Percentiles rank a stretch among this genome's conserved stretches.
Evolutionary conservation across 2,329 filamentous ascomycete species (phyloP).

Genomic region (Paracorniculantispora psalliotae): DNA sequence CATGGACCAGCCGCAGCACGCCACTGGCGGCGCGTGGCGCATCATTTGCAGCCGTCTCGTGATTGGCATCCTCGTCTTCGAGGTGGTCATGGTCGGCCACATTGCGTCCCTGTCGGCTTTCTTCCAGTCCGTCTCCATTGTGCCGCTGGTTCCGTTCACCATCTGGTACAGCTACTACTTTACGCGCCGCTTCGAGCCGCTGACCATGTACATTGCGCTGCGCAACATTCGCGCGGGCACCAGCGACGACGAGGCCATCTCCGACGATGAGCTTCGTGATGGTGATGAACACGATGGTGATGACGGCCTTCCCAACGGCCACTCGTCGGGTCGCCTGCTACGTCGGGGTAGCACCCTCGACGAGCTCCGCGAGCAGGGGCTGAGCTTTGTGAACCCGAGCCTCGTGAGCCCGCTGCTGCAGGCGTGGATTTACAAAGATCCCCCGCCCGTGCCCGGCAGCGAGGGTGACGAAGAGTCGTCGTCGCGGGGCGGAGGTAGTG

Average conservation of each 20-base stretch:
- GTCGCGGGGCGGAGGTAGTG: too few species aligned
- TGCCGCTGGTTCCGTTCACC: constrained; percentile 73
- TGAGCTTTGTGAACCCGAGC: constrained; percentile 72
- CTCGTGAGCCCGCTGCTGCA: constrained; percentile 63
- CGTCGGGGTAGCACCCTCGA: constrained; percentile 63
- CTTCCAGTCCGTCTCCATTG: constrained; percentile 64
- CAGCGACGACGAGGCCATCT: constrained; percentile 31
- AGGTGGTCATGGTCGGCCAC: constrained; percentile 84
- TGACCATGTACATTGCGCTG: constrained; percentile 89
- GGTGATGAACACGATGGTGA: constrained; percentile 24
- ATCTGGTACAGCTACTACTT: constrained; percentile 89
- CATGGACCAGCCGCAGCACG: constrained; percentile 95
- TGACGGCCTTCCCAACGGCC: background rate
- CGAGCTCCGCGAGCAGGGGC: constrained; percentile 64
- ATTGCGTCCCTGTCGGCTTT: constrained; percentile 72
- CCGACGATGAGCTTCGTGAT: constrained; percentile 41
- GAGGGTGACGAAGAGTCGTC: constrained; percentile 19
- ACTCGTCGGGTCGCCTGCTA: constrained; percentile 32
- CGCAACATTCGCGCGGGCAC: constrained; percentile 65
- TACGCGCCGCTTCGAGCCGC: constrained; percentile 71
- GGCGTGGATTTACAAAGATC: constrained; percentile 62
- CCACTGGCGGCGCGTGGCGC: constrained; percentile 88
- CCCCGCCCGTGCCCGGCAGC: constrained; percentile 34
- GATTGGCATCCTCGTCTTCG: constrained; percentile 80
- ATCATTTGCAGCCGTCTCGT: constrained; percentile 94